Percentiles rank a stretch among this genome's conserved stretches.
phyloP scores from a whole-genome alignment of 2,329 filamentous ascomycete genomes.

The Cordyceps javanica region DNA sequence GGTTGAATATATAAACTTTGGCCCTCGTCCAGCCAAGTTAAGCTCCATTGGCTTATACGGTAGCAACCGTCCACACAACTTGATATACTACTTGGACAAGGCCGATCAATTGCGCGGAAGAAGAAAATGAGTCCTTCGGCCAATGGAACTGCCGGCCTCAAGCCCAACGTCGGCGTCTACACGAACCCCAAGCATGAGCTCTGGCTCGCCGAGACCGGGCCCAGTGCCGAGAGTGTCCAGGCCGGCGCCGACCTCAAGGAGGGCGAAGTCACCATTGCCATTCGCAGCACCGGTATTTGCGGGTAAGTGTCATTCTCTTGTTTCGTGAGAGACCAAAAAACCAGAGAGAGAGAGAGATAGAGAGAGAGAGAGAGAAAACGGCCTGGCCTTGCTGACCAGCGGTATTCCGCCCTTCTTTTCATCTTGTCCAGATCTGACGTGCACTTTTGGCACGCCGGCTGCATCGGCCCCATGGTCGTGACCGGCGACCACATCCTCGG shows the following conservation, averaged over 20 bases:
- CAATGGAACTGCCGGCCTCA: conserved; percentile 30
- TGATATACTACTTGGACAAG: not conserved
- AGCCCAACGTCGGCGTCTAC: conserved; percentile 92
- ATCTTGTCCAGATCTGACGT: conserved; percentile 67
- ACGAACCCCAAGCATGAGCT: conserved; percentile 90
- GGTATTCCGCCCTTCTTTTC: no score
- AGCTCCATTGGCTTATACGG: not conserved
- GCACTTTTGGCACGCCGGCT: conserved; percentile 94
- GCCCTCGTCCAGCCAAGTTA: no score
- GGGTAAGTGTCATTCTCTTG: conserved; percentile 55
- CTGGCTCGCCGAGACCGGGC: conserved; percentile 76
- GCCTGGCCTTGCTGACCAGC: not conserved
- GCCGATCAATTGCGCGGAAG: no score
- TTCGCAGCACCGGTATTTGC: conserved; percentile 95
- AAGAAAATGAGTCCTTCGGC: conserved; percentile 14
- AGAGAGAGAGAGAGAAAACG: no score
- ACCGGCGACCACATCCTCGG: conserved; percentile 83
- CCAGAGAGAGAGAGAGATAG: no score
- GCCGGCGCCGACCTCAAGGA: conserved; percentile 62
- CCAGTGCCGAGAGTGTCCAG: conserved; percentile 67
- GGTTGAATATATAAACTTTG: no score
- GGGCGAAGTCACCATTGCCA: conserved; percentile 80
- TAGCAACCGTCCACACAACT: no score
- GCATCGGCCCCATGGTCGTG: conserved; percentile 95
- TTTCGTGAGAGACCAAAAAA: no score